Percentiles rank a stretch among this genome's conserved stretches.
These are phyloP conservation scores for Inga leiocalycina DNA, from an alignment of 306 rosid genomes.

Conservation along the genomic window DNA sequence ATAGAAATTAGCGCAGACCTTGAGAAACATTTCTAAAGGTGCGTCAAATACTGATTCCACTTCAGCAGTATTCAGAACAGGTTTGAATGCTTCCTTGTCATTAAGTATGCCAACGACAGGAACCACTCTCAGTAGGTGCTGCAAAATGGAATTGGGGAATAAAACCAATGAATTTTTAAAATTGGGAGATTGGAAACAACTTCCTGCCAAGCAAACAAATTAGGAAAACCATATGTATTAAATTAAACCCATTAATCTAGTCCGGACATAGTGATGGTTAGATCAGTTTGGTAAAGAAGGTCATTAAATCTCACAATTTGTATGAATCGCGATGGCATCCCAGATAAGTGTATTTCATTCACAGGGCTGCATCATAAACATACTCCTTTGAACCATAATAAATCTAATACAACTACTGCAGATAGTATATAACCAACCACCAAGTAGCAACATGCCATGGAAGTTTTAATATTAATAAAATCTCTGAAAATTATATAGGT, in stretches of 20 bases:
- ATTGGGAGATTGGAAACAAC: not conserved
- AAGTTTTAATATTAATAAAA: not conserved
- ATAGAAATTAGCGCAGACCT: slow-evolving; percentile 49
- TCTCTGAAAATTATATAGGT: not conserved
- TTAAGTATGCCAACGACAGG: slow-evolving; percentile 85
- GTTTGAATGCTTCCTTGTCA: slow-evolving; percentile 75
- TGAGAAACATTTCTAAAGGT: slow-evolving; percentile 93
- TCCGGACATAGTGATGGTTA: not conserved
- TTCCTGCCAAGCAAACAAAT: not conserved
- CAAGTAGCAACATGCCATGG: not conserved
- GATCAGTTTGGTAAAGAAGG: not conserved
- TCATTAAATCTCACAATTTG: not conserved
- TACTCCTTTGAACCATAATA: not conserved
- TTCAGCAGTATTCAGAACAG: slow-evolving; percentile 75
- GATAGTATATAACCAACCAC: not conserved
- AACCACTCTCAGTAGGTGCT: slow-evolving; percentile 90
- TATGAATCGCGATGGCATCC: not conserved
- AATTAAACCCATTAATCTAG: not conserved
- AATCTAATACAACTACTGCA: not conserved
- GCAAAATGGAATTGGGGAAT: slow-evolving; percentile 30
- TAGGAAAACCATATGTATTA: not conserved
- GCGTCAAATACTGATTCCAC: slow-evolving; percentile 92
- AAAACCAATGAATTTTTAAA: not conserved
- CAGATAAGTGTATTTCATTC: not conserved
- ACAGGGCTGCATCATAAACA: not conserved